Base-by-base conservation (phyloP, 306 rosid genomes). In the Glycine tomentella region DNA sequence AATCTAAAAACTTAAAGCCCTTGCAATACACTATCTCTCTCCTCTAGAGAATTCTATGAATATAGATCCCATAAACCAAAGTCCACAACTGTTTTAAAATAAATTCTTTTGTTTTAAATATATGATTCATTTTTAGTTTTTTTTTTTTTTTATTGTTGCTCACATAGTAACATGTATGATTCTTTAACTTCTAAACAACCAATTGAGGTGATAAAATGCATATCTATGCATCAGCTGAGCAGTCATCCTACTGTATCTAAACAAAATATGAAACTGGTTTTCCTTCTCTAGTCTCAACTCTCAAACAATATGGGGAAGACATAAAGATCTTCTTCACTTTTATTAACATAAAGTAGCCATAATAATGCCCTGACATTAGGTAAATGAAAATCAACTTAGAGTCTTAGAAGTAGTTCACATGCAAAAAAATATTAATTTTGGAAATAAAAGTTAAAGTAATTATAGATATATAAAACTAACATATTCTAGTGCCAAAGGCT, bases 1-100 rank as follows among this genome's bases (percentile, higher is more conserved):
- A 25, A 25, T 25, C 31, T 25, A 25, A 25, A n/a, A 25, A 25
- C 31, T 25, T 25, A 25, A 25, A 25, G 31, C 31, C 31, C 31
- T 25, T 25, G 53, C 61, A 42, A 84, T 38, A 58, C 53, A 55
- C 55, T 53, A 75, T 34, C 42, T 73, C 55, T 77, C 58, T 84
- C 59, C 72, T 34, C 46, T 6, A 15, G 49, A 40, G 38, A 74
- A 75, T 40, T 69, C 74, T 50, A 62, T 20, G 12, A 62, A 62
- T 15, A 11, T 11, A 31, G 42, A 5, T 11, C 14, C 65, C 9
- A 58, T 16, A 4, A 58, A 31, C 65, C 14, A 11, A 20, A 25
- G 38, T 58, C 38, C 65, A 63, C 45, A 63, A 3, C 9, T 40
- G 44, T 40, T n/a, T n/a, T 40, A 40, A 40, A 5, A 25, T 64